A percentile compares a stretch with the other conserved stretches of the same genome.
phyloP scores from a whole-genome alignment of 2,329 filamentous ascomycete species.

The Sporothrix pseudoabietina region DNA sequence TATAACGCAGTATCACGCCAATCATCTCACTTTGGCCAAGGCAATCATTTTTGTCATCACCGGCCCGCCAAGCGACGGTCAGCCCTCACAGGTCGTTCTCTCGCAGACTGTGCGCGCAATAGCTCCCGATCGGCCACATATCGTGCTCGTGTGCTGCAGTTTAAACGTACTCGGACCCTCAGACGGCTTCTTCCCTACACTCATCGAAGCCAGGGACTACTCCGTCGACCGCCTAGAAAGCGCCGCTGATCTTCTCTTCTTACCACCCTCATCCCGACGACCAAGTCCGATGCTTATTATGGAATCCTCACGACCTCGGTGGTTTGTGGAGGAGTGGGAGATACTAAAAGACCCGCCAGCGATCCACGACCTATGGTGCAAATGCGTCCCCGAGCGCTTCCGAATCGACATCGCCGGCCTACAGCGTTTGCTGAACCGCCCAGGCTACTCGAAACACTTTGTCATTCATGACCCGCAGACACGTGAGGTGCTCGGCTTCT shows the following conservation, averaged over 20 bases:
- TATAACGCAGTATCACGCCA: conserved; percentile 64
- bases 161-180: conserved; percentile 46
- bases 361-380: conserved; percentile 52
- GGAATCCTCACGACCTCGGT: conserved; percentile 43
- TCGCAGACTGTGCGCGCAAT: conserved; percentile 42
- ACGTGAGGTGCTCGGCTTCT: conserved; percentile 56
- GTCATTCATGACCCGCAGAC: conserved; percentile 54
- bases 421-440: conserved; percentile 52
- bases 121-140: conserved; percentile 47
- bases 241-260: conserved; percentile 57
- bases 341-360: conserved; percentile 46
- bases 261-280: conserved; percentile 34
- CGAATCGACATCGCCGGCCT: conserved; percentile 49
- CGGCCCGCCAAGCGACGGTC: conserved; percentile 49
- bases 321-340: conserved; percentile 49
- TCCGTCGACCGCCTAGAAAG: conserved; percentile 50
- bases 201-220: conserved; percentile 55
- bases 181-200: conserved; percentile 52
- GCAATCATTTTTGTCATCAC: conserved; percentile 64
- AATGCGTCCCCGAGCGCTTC: conserved; percentile 51
- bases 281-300: conserved; percentile 34
- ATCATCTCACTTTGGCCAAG: conserved; percentile 62
- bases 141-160: conserved; percentile 57
- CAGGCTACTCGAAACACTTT: conserved; percentile 61
- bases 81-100: conserved; percentile 53